Evolutionary conservation across 345 rosid genomes (phyloP), one percentile per base, ranked within the genome.

Genomic region (Pistacia integerrima): DNA sequence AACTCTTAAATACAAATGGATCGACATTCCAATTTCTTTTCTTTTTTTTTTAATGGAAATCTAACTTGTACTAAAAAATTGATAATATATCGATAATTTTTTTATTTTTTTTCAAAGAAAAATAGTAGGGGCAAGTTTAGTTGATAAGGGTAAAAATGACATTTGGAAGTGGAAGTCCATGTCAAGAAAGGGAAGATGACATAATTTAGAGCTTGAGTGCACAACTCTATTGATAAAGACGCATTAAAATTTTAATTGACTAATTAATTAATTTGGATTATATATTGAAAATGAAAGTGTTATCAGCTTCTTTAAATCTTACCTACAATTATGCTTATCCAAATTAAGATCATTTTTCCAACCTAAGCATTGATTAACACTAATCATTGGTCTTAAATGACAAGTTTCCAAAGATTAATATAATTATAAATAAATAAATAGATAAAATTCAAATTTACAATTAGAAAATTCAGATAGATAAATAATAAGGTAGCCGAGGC

Each of bases 181-280:
- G 52, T 72, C 66, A 76, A 67, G 67, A 30, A 67, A 65, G 14
- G 38, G 33, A 62, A 22, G 30, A 72, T 74, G 85, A 74, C 68
- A 73, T 44, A 11, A 41, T 16, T 64, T 76, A 54, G 81, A 74
- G 67, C 70, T 74, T 79, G 85, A 79, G 83, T 79, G 59, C 70
- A 79, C 11, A 65, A 83, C 83, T 77, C 85, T 10, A 44, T 28
- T 48, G 78, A 77, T 36, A 58, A 55, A 35, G 82, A 73, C 82
- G 35, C 16, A 0, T 67, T 4, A 2, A 11, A 60, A 7, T 41
- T 41, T 54, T 54, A 63, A 35, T 56, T 8, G 52, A 16, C 28
- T 56, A 9, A 8, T 49, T 49, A 13, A 9, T 13, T 7, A 9
- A 3, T 8, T 8, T 49, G 11, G n/a, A 49, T 77, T 33, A 30